Evolutionary conservation across 495 filamentous ascomycete genomes (phyloP).

Genomic region (Chaetomium tenue): DNA sequence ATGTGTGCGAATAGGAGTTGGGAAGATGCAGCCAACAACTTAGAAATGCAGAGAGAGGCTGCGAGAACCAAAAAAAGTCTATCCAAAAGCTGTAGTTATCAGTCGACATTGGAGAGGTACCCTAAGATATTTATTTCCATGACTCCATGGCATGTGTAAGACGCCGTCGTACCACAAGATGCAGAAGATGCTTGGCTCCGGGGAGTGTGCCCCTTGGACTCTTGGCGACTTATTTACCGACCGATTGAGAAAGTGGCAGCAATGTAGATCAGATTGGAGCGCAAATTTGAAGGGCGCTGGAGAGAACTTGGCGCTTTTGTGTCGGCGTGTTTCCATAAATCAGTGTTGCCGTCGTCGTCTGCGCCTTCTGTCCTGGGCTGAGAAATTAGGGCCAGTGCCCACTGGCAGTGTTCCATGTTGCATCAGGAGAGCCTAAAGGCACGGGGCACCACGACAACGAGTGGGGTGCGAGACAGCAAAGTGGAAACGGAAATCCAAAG

Average conservation of each 20-base stretch:
- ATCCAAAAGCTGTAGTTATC: neutral
- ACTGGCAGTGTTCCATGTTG: no score
- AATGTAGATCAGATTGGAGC: constrained; percentile 30
- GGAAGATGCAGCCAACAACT: neutral
- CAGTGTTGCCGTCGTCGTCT: neutral
- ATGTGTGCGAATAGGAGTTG: neutral
- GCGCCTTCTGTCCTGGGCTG: neutral
- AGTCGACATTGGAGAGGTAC: neutral
- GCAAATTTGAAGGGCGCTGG: neutral
- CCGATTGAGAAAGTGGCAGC: constrained; percentile 16
- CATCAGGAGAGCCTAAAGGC: no score
- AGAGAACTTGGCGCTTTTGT: neutral
- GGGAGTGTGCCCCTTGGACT: constrained; percentile 7
- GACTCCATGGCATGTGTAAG: constrained; percentile 6
- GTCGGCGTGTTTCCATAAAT: neutral
- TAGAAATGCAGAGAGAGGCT: neutral
- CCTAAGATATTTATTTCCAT: constrained; percentile 8
- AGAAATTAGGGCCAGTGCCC: neutral
- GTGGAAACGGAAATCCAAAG: no score
- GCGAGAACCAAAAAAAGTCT: neutral
- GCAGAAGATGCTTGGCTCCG: neutral
- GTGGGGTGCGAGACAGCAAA: no score
- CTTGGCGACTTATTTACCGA: constrained; percentile 31
- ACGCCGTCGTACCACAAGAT: neutral
- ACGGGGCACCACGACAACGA: no score